phyloP scores from a whole-genome alignment of 75 land plant genomes.

The Pseudotsuga menziesii region DNA sequence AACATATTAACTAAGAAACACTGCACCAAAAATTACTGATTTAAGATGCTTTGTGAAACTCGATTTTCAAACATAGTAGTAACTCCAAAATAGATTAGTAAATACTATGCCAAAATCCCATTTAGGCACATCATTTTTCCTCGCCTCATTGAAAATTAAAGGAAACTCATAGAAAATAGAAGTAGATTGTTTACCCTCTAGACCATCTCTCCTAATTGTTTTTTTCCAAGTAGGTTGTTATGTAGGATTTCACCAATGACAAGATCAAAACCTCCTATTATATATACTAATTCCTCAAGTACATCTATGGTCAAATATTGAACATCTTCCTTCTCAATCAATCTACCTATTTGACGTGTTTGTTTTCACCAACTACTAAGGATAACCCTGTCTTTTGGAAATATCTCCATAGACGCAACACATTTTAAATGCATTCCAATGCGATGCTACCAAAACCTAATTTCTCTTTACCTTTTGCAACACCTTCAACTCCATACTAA shows the following conservation, averaged over 20 bases:
- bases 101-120: too few relatives aligned
- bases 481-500: too few relatives aligned
- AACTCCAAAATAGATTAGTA: too few relatives aligned
- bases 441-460: too few relatives aligned
- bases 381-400: slow-evolving; percentile 37
- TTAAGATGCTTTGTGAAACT: too few relatives aligned
- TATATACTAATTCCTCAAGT: slow-evolving; percentile 32
- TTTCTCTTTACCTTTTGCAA: too few relatives aligned
- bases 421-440: slow-evolving; percentile 24
- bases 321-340: slow-evolving; percentile 59
- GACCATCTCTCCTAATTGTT: slow-evolving; percentile 63
- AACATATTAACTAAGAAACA: too few relatives aligned
- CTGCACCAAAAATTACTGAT: too few relatives aligned
- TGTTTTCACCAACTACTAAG: slow-evolving; percentile 78
- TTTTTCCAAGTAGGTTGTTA: slow-evolving; percentile 79
- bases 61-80: too few relatives aligned
- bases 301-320: slow-evolving; percentile 32
- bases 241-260: slow-evolving; percentile 88
- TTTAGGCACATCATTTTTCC: slow-evolving; percentile 26
- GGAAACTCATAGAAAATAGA: slow-evolving; percentile 71
- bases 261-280: slow-evolving; percentile 72
- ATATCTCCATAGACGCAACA: slow-evolving; percentile 31
- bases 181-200: slow-evolving; percentile 67
- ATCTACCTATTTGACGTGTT: slow-evolving; percentile 57
- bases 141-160: slow-evolving; percentile 64